Evolutionary conservation across 768 basidiomycete species (phyloP), one percentile per base, ranked within the genome.

Genomic region (Stropharia rugosoannulata): DNA sequence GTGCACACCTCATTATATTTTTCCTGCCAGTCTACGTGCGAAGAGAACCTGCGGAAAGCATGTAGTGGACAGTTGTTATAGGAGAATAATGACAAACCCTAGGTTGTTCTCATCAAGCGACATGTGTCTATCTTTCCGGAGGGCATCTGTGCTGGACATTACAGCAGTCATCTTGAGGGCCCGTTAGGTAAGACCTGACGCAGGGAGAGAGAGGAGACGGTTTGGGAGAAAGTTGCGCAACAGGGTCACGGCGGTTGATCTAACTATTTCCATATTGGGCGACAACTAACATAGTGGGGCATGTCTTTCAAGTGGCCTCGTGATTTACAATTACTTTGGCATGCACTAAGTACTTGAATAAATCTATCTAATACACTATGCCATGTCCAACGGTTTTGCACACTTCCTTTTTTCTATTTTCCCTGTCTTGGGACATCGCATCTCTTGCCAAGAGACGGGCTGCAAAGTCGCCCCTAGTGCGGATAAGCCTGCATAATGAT

Each of bases 401-500:
- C 90, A 93, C 67, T 95, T 95, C 56, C 93, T 80, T 62, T 82
- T 89, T 68, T 95, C 93, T 44, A 86, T 74, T 59, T 76, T 81
- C 4, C 91, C 90, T 13, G 91, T 93, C 67, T 84, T 85, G 16
- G 89, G 84, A 66, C 91, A 93, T 18, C 90, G 81, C 93, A 95
- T 95, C 69, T 90, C 90, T 71, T 90, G 85, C 93, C 93, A 95
- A 1, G 89, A 92, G 12, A 92, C 82, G 0, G 93, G 89, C 55
- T 90, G 85, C 82, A 95, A 86, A 19, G 89, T 89, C 9, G 82
- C 85, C 51, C 91, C 90, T 91, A 62, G 32, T 51, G 27, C 15
- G 4, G 45, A 27, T 15, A 12, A 27, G 10, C 19, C 22, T 15
- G 15, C 13, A 46, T 46, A 22, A 27, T 27, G 29, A 46, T 46